Evolutionary conservation across 176 grass and related monocot genomes (phyloP).

Genomic region (Ensete glaucum): DNA sequence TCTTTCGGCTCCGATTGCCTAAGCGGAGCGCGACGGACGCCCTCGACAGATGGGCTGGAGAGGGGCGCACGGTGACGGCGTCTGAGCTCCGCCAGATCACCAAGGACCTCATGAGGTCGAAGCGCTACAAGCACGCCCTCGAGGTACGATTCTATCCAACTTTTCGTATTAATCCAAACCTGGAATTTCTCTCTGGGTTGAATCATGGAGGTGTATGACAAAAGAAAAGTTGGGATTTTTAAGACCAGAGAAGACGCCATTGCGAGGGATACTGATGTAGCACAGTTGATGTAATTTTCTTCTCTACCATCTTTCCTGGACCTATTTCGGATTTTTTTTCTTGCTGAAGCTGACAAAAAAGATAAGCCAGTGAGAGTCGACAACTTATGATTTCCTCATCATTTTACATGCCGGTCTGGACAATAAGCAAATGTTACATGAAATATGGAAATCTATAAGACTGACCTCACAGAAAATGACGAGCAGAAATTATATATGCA

Average conservation of each 20-base stretch:
- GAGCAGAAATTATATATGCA: conserved; percentile 48
- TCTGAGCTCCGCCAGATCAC: conserved; percentile 47
- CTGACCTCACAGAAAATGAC: conserved; percentile 59
- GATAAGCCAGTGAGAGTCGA: conserved; percentile 67
- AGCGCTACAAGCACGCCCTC: conserved; percentile 78
- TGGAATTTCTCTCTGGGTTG: not conserved
- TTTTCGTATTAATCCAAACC: not conserved
- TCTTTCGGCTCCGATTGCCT: conserved; percentile 57
- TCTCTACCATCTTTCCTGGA: no score
- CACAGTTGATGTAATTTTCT: no score
- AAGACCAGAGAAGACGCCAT: not conserved
- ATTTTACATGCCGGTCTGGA: conserved; percentile 49
- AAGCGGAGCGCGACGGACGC: conserved; percentile 63
- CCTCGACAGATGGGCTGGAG: conserved; percentile 49
- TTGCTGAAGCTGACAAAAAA: conserved; percentile 43
- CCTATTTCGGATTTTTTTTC: conserved; percentile 13
- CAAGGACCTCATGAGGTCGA: conserved; percentile 43
- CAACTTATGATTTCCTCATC: conserved; percentile 70
- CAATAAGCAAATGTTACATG: conserved; percentile 46
- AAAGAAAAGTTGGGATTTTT: not conserved
- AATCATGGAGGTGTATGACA: not conserved
- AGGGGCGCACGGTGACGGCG: conserved; percentile 40
- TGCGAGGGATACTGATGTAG: no score
- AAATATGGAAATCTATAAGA: conserved; percentile 72
- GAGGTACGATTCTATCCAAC: conserved; percentile 36